Base-by-base conservation (phyloP, 768 basidiomycete genomes). In the Fibroporia radiculosa region DNA sequence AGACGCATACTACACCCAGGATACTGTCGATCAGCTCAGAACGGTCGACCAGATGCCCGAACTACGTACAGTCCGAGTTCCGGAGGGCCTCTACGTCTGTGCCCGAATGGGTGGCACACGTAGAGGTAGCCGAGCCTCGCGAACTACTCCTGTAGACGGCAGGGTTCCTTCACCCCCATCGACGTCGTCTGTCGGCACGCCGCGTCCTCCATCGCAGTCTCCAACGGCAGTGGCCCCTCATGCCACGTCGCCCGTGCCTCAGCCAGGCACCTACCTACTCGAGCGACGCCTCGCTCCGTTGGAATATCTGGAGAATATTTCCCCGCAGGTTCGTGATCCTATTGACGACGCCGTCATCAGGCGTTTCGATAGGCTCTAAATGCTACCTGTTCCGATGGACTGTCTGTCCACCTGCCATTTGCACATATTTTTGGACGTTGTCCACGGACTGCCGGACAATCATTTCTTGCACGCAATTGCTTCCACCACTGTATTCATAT, bases 1-100 rank as follows among this genome's bases (percentile, higher is more conserved):
- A 89, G 85, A 86, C 54, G 86, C 86, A 7, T 89, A 89, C 63
- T 87, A 80, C 56, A 84, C 80, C 0, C 71, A 78, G 32, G 78
- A 82, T 24, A 75, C 78, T 0, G 59, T 77, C 25, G 70, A 80
- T 41, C 64, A 66, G 40, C 69, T 89, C 18, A 62, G 56, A 36
- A 80, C 76, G 2, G 71, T 89, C 34, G 73, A 82, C 41, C 75
- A 84, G 40, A 62, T 76, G 33, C 74, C 77, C 11, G 61, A 69
- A 33, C 70, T 89, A 36, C 68, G 72, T 8, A 54, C 58, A 27
- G 57, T 89, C 19, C 57, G 62, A 6, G 78, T 82, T 28, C 84
- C 86, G 0, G 60, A 61, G 3, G 78, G 77, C 16, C 72, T 64
- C 44, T 89, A 88, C 52, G 72, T 68, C 48, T 82, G 81, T 53